phyloP scores from a whole-genome alignment of 129 eudicot genomes.

The Gnaphalium uliginosum region DNA sequence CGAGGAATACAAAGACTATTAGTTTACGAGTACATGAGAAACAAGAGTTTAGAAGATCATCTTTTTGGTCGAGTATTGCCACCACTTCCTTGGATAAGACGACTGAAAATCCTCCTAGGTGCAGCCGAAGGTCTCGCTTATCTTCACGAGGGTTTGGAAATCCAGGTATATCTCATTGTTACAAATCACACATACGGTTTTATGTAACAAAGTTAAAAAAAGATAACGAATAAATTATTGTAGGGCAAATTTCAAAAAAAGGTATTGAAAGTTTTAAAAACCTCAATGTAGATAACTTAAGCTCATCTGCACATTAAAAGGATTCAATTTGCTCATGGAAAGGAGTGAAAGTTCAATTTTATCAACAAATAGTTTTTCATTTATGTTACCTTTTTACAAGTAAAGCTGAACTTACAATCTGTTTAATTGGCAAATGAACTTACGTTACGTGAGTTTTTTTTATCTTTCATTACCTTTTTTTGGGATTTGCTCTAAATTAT shows the following conservation, averaged over 20 bases:
- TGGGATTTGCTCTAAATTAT: background rate
- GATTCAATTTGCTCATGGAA: no score
- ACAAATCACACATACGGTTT: background rate
- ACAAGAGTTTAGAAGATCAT: slow-evolving; percentile 80
- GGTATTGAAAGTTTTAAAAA: background rate
- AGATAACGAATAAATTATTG: background rate
- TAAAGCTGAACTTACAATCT: no score
- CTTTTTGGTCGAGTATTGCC: slow-evolving; percentile 50
- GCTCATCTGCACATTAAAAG: no score
- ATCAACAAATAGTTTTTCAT: no score
- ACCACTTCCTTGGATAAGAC: slow-evolving; percentile 56
- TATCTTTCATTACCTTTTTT: no score
- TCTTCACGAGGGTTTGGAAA: slow-evolving; percentile 69
- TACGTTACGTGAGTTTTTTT: no score
- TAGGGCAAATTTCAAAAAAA: no score
- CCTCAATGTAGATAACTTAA: no score
- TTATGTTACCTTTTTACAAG: no score
- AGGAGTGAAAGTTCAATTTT: no score
- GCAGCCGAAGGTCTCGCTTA: slow-evolving; percentile 80
- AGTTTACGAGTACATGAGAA: slow-evolving; percentile 76
- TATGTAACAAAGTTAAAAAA: background rate
- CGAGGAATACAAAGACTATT: slow-evolving; percentile 75
- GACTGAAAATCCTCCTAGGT: slow-evolving; percentile 64
- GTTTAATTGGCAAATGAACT: no score
- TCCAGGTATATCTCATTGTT: slow-evolving; percentile 46